phyloP scores from a whole-genome alignment of 2,329 filamentous ascomycete species.

The Lecanicillium sp. region DNA sequence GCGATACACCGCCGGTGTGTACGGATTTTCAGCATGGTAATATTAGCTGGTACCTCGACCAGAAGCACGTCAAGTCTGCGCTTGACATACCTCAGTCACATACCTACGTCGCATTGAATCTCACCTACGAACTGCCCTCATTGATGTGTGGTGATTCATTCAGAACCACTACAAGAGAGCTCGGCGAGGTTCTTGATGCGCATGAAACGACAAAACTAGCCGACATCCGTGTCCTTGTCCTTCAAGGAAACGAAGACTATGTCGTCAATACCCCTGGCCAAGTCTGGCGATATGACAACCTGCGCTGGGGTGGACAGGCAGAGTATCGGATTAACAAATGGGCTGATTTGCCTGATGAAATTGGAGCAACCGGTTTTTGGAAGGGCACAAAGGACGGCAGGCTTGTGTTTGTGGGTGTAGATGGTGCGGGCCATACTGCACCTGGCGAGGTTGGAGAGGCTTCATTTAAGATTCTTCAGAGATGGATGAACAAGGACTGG shows the following conservation, averaged over 20 bases:
- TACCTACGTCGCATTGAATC: slow-evolving; percentile 3
- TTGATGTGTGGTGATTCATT: no score
- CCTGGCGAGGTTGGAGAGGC: slow-evolving; percentile 6
- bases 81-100: slow-evolving; percentile 12
- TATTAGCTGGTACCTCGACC: slow-evolving; percentile 14
- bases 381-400: slow-evolving; percentile 9
- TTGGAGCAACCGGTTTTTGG: slow-evolving; percentile 8
- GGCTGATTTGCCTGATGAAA: background rate
- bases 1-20: background rate
- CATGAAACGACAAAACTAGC: slow-evolving; percentile 1
- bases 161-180: background rate
- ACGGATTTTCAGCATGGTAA: slow-evolving; percentile 16
- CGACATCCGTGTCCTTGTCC: slow-evolving; percentile 10
- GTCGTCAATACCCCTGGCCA: slow-evolving; percentile 15
- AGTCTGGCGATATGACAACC: slow-evolving; percentile 26
- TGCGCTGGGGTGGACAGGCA: slow-evolving; percentile 33
- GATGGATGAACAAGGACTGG: background rate
- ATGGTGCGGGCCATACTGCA: slow-evolving; percentile 33
- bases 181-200: slow-evolving; percentile 3
- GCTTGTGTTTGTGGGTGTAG: slow-evolving; percentile 17
- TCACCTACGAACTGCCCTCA: background rate
- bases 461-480: slow-evolving; percentile 3
- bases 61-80: slow-evolving; percentile 9
- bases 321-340: slow-evolving; percentile 26
- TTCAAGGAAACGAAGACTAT: slow-evolving; percentile 13